phyloP scores from a whole-genome alignment of 177 flowering plant species.

The Telopea speciosissima region DNA sequence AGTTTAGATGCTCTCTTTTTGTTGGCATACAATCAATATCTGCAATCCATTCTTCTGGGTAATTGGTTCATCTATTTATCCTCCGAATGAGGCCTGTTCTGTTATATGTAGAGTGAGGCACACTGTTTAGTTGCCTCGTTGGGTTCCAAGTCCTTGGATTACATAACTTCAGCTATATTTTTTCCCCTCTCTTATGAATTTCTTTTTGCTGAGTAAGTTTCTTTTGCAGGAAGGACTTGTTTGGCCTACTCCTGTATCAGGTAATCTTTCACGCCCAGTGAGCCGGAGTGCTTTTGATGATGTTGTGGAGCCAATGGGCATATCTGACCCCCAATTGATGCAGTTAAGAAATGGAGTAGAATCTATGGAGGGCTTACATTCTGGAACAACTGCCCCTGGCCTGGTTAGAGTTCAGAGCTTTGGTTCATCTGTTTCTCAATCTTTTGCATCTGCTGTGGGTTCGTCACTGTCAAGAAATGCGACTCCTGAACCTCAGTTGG shows the following conservation, averaged over 20 bases:
- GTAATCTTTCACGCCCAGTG: conserved; percentile 42
- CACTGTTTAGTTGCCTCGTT: not conserved
- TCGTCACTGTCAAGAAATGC: conserved; percentile 55
- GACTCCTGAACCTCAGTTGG: conserved; percentile 54
- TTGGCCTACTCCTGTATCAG: conserved; percentile 31
- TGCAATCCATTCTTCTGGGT: not conserved
- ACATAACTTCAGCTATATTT: not conserved
- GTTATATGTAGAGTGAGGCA: not conserved
- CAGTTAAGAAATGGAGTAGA: conserved; percentile 29
- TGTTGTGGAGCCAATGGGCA: conserved; percentile 20
- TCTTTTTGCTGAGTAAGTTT: conserved; percentile 1
- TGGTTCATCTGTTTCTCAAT: conserved; percentile 33
- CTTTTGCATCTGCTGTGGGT: conserved; percentile 43
- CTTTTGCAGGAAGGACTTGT: conserved; percentile 57
- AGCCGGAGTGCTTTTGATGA: conserved; percentile 49
- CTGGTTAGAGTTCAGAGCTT: conserved; percentile 35
- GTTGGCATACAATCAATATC: not conserved
- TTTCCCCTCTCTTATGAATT: not conserved
- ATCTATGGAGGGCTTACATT: conserved; percentile 28
- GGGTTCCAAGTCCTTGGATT: not conserved
- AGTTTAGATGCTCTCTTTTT: not conserved
- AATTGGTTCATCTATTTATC: not conserved
- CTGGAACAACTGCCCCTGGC: conserved; percentile 29
- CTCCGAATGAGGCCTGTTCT: not conserved
- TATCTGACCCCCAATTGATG: conserved; percentile 22